phyloP scores from a whole-genome alignment of 2,329 filamentous ascomycete genomes.

The Fusarium sp. region DNA sequence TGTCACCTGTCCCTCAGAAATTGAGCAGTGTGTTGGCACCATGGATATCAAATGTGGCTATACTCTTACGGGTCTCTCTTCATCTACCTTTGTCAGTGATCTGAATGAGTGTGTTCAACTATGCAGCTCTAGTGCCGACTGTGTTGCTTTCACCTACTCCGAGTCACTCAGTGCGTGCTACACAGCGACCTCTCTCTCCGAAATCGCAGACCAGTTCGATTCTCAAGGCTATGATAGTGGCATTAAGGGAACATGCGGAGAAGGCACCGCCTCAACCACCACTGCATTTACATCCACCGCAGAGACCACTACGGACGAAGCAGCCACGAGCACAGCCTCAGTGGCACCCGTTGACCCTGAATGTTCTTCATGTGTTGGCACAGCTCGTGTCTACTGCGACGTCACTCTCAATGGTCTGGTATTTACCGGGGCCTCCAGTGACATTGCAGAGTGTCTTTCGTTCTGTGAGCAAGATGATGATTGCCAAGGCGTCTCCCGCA shows the following conservation, averaged over 20 bases:
- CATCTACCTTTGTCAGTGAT: rapidly evolving
- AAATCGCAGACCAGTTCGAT: too few species aligned
- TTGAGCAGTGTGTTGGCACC: not conserved
- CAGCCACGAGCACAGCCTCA: not conserved
- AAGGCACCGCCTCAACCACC: rapidly evolving
- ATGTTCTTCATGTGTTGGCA: not conserved
- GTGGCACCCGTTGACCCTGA: not conserved
- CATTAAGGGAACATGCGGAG: not conserved
- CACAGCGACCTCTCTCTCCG: not conserved
- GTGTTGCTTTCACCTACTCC: not conserved
- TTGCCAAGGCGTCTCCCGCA: not conserved
- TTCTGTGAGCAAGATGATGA: rapidly evolving
- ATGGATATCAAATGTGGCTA: not conserved
- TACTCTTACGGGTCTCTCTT: rapidly evolving
- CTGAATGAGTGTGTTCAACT: not conserved
- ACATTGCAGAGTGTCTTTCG: not conserved
- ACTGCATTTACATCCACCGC: not conserved
- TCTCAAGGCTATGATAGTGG: not conserved
- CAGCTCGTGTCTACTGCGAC: not conserved
- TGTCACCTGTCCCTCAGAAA: rapidly evolving
- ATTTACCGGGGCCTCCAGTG: not conserved
- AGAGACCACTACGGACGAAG: not conserved
- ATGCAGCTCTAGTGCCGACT: not conserved
- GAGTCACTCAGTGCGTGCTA: rapidly evolving
- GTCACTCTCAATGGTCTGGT: not conserved